A percentile compares a stretch with the other conserved stretches of the same genome.
These are phyloP conservation scores for Lactarius sanguifluus DNA, from an alignment of 768 basidiomycete species.

Conservation along the genomic window DNA sequence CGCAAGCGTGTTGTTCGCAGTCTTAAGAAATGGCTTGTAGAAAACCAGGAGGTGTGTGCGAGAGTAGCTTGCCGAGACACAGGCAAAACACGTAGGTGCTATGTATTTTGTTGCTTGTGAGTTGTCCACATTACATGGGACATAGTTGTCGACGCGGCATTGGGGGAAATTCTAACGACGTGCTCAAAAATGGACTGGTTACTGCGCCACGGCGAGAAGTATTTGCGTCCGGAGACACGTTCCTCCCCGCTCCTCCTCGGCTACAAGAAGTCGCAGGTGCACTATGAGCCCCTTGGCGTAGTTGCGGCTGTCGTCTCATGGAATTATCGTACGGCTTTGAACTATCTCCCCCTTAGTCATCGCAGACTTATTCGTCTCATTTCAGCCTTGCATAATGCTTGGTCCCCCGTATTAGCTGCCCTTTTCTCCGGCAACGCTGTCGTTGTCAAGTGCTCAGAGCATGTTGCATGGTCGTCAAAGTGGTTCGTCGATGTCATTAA, in stretches of 20 bases:
- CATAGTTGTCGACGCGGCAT: conserved; percentile 86
- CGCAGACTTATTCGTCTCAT: conserved; percentile 17
- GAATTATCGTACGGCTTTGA: conserved; percentile 76
- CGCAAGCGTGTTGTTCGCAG: conserved; percentile 83
- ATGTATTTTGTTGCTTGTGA: not conserved
- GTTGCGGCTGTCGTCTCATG: conserved; percentile 93
- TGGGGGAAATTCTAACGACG: conserved; percentile 95
- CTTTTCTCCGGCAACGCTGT: conserved; percentile 90
- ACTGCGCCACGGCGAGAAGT: conserved; percentile 78
- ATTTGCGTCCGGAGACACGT: conserved; percentile 71
- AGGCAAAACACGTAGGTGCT: conserved; percentile 83
- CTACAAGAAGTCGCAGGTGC: conserved; percentile 75
- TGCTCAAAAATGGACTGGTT: conserved; percentile 94
- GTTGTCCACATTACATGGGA: conserved; percentile 1
- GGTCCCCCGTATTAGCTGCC: conserved; percentile 89
- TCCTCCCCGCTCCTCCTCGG: conserved; percentile 62
- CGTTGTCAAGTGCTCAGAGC: conserved; percentile 89
- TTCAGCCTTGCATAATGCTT: conserved; percentile 88
- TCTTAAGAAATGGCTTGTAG: conserved; percentile 88
- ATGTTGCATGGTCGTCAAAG: conserved; percentile 86
- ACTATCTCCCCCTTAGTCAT: not conserved
- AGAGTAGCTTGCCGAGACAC: conserved; percentile 90
- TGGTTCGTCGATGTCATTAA: conserved; percentile 83
- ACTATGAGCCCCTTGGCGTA: conserved; percentile 91
- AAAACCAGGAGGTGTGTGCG: conserved; percentile 85